Base-by-base conservation (phyloP, 139 green algal genomes). In the Spirogloea muscicola region DNA sequence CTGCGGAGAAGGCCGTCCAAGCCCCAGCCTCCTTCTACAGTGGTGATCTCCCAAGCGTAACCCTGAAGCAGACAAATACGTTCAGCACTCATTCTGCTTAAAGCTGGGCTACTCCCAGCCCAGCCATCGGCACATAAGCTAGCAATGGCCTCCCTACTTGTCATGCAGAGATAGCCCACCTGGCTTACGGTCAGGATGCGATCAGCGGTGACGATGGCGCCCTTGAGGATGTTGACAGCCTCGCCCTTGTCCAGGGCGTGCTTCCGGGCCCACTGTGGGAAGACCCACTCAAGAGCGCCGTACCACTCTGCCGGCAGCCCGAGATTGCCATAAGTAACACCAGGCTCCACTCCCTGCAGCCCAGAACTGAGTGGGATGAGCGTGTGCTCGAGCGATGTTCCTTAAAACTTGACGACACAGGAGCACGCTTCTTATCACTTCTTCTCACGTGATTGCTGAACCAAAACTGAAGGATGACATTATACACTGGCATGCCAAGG, bases 21-120 rank as follows among this genome's bases (percentile, higher is more conserved):
- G 3, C 94, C 94, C 91, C 90, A 97, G 38, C 94, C 94, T n/a
- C 93, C 93, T 79, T 97, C 91, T 7, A 43, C 40, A n/a, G 82
- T 87, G 1, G 37, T 67, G 42, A 85, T 86, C 55, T 87, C 82
- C 80, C 78, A 80, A 0, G 82, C 82, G 75, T 86, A 87, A 1
- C 82, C 79, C 55, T 80, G 72, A 25, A 74, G 34, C 5, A 71
- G 58, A 13, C 10, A 62, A 16, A 13, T 16, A 52, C 13, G n/a
- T n/a, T n/a, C n/a, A n/a, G n/a, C n/a, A n/a, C n/a, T n/a, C n/a
- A n/a, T n/a, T n/a, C n/a, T n/a, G n/a, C n/a, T n/a, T n/a, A n/a
- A n/a, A n/a, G n/a, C n/a, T n/a, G n/a, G n/a, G n/a, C n/a, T n/a
- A n/a, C n/a, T n/a, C n/a, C n/a, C n/a, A n/a, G n/a, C n/a, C n/a